Base-by-base conservation (phyloP, 2,329 filamentous ascomycete species). In the Nannizzia gypsea region DNA sequence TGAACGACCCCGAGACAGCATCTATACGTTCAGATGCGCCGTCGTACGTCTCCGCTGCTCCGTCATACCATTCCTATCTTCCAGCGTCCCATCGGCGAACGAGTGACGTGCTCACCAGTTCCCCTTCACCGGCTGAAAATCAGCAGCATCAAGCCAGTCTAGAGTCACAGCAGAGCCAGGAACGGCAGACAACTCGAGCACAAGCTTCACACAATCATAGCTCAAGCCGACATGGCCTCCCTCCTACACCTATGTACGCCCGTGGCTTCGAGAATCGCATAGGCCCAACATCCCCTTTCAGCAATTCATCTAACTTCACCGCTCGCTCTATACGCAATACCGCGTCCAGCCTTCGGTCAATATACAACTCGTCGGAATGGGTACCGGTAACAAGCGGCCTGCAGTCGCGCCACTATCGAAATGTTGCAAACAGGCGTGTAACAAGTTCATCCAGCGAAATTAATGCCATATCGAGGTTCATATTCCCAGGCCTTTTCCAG, bases 21-120 rank as follows among this genome's bases (percentile, higher is more conserved):
- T 88, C 85, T 8, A 81, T 88, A 63, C 82, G 77, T 65, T 87
- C 84, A 17, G 80, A 80, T 6, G 84, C 84, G n/a, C 85, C 85
- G 44, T 87, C 85, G 8, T 87, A 87, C 70, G 76, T 81, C 63
- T 87, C 84, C 59, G 83, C 86, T 58, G 81, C 78, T 1, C 85
- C 85, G 3, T 83, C 83, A 0, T 86, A 87, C 68, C 81, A 83
- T 67, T 83, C 83, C 17, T 61, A 57, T 11, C 38, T 60, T 5
- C 63, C 63, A 17, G 52, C 58, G n/a, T 42, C 54, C 36, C 64
- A 64, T 36, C 60, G 52, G 20, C 56, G 60, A 40, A 60, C 48
- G 17, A 60, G 26, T n/a, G 61, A 62, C 57, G 20, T 60, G 17
- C 28, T 38, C 2, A 11, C 59, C 20, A 38, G 28, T 40, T 40